Base-by-base conservation (phyloP, 768 basidiomycete genomes). In the Suillus spraguei region DNA sequence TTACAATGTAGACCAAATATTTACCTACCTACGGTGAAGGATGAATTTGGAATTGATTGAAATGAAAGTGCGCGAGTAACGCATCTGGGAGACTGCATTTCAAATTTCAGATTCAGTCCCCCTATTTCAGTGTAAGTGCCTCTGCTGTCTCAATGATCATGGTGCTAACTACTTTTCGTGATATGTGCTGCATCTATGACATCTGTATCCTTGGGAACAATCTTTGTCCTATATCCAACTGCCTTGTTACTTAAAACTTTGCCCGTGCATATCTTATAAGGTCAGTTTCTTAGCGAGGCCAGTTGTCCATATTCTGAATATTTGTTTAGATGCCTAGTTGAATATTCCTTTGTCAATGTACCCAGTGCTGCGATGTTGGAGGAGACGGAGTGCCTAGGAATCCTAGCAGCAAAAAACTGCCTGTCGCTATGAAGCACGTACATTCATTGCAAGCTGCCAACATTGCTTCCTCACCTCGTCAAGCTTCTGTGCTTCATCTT, bases 401-500 rank as follows among this genome's bases (percentile, higher is more conserved):
- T 28, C 24, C 24, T 49, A 24, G 24, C 3, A 14, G 47, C 22
- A 49, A 49, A 24, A 0, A 49, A 49, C 14, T 49, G 14, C 47
- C 47, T 0, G 11, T 49, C 14, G 1, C 7, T 3, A 49, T 49
- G 47, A 49, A 24, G 14, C 22, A 24, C 28, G 47, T 49, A 2
- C 47, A 49, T 49, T 24, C 6, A 1, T 11, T 49, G 24, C 47
- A 49, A 49, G 47, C 6, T 16, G 47, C 47, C 47, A 49, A 16
- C 47, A 49, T 49, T 0, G 14, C 47, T 24, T 49, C 24, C 3
- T 49, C 47, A 24, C 14, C 0, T 1, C 3, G 7, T 49, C 24
- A 49, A 24, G 47, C 47, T 16, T 49, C 47, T 49, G 46, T 47
- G n/a, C 46, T 47, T 47, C 46, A 47, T 22, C 46, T 47, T 47